Conservation (phyloP, 306 rosid genomes). For the Quercus glauca region DNA sequence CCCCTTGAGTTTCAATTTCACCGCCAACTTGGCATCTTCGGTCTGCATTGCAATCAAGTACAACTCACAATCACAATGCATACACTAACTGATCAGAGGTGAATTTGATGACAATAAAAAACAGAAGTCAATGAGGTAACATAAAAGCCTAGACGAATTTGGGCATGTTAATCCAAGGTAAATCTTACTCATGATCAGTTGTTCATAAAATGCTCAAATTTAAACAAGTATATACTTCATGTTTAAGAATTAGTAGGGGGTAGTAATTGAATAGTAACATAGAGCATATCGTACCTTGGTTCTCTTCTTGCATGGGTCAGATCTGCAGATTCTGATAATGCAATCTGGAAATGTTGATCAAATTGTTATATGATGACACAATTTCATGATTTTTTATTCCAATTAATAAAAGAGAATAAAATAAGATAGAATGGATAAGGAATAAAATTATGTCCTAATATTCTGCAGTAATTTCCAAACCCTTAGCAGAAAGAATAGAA, state of each 20-base stretch:
- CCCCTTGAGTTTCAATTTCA: background rate
- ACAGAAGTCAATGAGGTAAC: too few relatives aligned
- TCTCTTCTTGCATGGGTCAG: slow-evolving; percentile 10
- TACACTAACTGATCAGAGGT: too few relatives aligned
- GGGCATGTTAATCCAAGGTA: background rate
- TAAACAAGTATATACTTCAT: background rate
- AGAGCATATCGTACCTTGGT: slow-evolving; percentile 17
- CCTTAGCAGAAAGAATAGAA: background rate
- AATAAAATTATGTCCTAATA: background rate
- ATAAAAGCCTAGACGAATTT: background rate
- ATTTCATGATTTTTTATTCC: background rate
- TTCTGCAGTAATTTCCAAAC: background rate
- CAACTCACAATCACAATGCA: background rate
- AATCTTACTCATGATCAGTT: background rate
- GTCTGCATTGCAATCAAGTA: slow-evolving; percentile 3
- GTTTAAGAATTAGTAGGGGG: background rate
- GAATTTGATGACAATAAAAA: too few relatives aligned
- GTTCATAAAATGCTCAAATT: background rate
- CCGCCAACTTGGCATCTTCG: slow-evolving; percentile 21
- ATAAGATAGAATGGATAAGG: background rate
- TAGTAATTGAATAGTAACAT: background rate
- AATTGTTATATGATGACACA: background rate
- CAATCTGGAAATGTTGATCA: slow-evolving; percentile 18
- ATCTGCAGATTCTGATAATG: background rate
- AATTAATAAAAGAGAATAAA: background rate